Base-by-base conservation (phyloP, 208 protist species). In the Acanthamoeba sp. region DNA sequence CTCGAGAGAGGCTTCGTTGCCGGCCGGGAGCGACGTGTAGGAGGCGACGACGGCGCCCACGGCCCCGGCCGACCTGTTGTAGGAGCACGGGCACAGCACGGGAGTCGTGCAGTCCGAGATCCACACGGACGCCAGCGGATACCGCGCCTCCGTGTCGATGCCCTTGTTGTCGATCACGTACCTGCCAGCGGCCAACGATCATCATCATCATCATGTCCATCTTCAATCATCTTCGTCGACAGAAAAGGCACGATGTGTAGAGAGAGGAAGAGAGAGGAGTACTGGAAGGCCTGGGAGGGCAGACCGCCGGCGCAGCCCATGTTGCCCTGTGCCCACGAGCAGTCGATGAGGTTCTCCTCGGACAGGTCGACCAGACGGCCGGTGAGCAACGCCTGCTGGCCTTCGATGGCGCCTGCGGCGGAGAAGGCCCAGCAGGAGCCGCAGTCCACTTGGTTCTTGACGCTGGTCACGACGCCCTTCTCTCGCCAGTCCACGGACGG, bases 391-490 rank as follows among this genome's bases (percentile, higher is more conserved):
- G 62, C 22, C 22, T 69, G 62, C 62, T 36, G 22, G 10, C 98
- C 97, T 95, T 99, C 98, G 66, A 99, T 97, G 94, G 98, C 97
- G 82, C 98, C 97, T 71, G 97, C 98, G 38, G 98, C 96, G 22
- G 98, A 98, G 98, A 99, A 99, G 85, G 98, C 96, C 98, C 98
- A 99, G 97, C 98, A 89, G 29, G 45, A 64, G 50, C 80, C 80
- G 50, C 80, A 89, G 27, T 29, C 27, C 42, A n/a, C 96, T 95
- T 99, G 98, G 94, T 99, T 92, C 97, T 99, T 99, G 82, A 99
- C 98, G 14, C 89, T 94, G 34, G 98, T 98, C 78, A 99, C 98
- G 20, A 96, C 97, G 52, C 97, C 97, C 52, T 98, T 73, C 66
- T 96, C 80, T 55, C 97, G 97, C 98, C 98, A 99, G 96, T 99